Base-by-base conservation (phyloP, 2,329 filamentous ascomycete species). In the Fusarium burgessii region DNA sequence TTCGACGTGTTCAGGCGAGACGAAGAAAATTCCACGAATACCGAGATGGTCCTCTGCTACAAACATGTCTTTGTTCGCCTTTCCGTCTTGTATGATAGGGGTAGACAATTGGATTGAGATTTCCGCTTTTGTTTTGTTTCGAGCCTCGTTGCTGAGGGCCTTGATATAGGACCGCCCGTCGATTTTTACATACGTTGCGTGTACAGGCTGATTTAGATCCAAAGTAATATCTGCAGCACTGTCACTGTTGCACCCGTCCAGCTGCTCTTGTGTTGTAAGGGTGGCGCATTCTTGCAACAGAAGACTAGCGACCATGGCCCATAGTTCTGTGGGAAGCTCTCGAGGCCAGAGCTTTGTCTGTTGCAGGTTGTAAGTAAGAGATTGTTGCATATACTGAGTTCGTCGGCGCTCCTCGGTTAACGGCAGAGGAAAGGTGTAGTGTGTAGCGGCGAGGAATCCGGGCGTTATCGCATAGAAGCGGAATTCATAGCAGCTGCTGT, bases 31-130 rank as follows among this genome's bases (percentile, higher is more conserved):
- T 43, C 51, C 36, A 29, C 59, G 56, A 33, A 68, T 58, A 8
- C 65, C 65, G 23, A 64, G 13, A 25, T 64, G 59, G 45, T 63
- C 59, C 20, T 68, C 50, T 57, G 59, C 59, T 27, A 64, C 41
- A 42, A 68, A 68, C 29, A 60, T 27, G 47, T 67, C 50, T 40
- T 59, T 59, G 27, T 46, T 12, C 14, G 43, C 15, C 15, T 32
- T 10, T 46, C 25, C 27, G 25, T 32, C 25, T 32, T 46, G 25
- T 46, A 32, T 14, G 20, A 25, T 50, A 35, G 17, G 45, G 51
- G 55, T 55, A 47, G 50, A 55, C 6, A 68, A 59, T 18, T 50
- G 18, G 11, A 59, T 35, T 33, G 32, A 33, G n/a, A 40, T 25
- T 60, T 29, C 14, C 25, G 41, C 36, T 11, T 23, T 49, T 9